A percentile compares a stretch with the other conserved stretches of the same genome.
These are phyloP conservation scores for Schizosaccharomyces octosporus DNA, from an alignment of 805 yeast species.

Conservation along the genomic window DNA sequence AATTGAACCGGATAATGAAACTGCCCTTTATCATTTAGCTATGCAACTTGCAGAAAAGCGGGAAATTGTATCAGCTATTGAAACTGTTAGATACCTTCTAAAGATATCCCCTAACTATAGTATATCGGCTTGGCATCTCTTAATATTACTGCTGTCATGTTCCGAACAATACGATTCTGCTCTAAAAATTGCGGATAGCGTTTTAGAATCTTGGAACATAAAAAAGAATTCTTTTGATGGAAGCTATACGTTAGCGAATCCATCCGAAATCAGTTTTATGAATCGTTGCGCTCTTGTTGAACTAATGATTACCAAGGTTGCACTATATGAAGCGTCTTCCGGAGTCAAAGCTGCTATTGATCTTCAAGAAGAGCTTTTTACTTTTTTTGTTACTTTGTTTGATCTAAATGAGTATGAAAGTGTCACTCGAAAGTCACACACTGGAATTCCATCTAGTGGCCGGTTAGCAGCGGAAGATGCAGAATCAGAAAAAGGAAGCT, in stretches of 20 bases:
- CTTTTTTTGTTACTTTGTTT: neutral
- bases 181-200: neutral
- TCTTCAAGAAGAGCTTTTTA: neutral
- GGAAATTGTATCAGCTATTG: neutral
- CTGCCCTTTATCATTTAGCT: neutral
- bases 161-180: neutral
- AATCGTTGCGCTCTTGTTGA: neutral
- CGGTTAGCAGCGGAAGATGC: neutral
- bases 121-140: neutral
- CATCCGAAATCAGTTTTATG: neutral
- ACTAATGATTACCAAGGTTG: neutral
- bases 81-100: neutral
- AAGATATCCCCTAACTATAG: neutral
- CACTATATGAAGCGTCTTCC: neutral
- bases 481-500: neutral
- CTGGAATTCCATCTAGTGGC: neutral
- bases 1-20: neutral
- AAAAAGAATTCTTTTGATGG: neutral
- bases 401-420: neutral
- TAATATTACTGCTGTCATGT: neutral
- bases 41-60: neutral
- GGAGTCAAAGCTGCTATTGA: neutral
- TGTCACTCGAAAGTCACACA: neutral
- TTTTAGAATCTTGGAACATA: neutral
- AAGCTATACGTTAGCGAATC: neutral